A percentile compares a stretch with the other conserved stretches of the same genome.
These are phyloP conservation scores for Mucor indicus DNA, from an alignment of 371 early-diverging fungal genomes.

Conservation along the genomic window DNA sequence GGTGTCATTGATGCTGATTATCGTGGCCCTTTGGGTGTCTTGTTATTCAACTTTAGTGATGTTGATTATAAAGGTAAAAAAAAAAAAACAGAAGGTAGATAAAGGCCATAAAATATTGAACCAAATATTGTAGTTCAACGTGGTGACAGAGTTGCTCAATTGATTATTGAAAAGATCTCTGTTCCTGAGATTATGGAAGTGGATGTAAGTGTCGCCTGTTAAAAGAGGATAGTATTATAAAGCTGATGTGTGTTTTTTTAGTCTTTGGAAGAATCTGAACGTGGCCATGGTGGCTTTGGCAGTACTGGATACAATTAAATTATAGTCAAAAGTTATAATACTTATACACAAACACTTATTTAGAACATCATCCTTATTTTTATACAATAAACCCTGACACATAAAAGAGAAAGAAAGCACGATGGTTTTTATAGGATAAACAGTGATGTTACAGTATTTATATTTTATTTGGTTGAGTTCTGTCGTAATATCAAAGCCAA, in stretches of 20 bases:
- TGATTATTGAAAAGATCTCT: constrained; percentile 85
- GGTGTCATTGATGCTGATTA: constrained; percentile 98
- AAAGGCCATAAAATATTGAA: no score
- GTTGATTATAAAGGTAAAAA: constrained; percentile 75
- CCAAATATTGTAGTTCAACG: constrained; percentile 65
- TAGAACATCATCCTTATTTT: no score
- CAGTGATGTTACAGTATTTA: no score
- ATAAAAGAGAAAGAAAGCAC: no score
- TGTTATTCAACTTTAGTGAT: constrained; percentile 90
- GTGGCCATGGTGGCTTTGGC: constrained; percentile 93
- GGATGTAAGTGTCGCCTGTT: constrained; percentile 41
- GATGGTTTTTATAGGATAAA: no score
- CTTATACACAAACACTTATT: no score
- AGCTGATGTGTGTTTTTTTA: constrained; percentile 4
- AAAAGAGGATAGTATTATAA: neutral
- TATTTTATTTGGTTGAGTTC: no score
- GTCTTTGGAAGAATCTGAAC: constrained; percentile 71
- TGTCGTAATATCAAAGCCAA: no score
- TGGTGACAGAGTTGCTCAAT: constrained; percentile 98
- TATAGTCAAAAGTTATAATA: no score
- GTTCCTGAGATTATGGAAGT: constrained; percentile 82
- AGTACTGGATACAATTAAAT: constrained; percentile 80
- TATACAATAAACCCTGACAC: no score
- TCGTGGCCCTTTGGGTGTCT: constrained; percentile 75
- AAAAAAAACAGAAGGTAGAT: constrained; percentile 35